Conservation (phyloP, 2,329 filamentous ascomycete genomes). For the Botrytis porri region DNA sequence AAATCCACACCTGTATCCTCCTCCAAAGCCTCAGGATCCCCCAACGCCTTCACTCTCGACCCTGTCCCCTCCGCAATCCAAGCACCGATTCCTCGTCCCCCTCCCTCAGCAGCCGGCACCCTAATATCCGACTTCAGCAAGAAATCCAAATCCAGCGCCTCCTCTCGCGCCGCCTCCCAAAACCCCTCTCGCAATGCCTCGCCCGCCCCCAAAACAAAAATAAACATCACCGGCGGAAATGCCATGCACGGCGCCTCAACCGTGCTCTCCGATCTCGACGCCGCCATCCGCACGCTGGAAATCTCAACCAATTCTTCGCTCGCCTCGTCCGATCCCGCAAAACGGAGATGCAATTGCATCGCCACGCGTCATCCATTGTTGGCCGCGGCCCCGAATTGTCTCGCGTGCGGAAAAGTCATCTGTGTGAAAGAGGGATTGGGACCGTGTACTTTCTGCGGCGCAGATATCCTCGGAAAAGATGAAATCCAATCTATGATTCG, state of each 20-base stretch:
- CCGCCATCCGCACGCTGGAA: slow-evolving; percentile 85
- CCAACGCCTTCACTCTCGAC: slow-evolving; percentile 43
- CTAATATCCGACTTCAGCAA: slow-evolving; percentile 75
- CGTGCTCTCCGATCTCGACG: slow-evolving; percentile 66
- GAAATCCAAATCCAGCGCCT: slow-evolving; percentile 50
- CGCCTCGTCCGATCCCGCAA: slow-evolving; percentile 44
- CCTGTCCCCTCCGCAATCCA: slow-evolving; percentile 51
- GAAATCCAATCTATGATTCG: slow-evolving; percentile 85
- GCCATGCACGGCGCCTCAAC: slow-evolving; percentile 81
- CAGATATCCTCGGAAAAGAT: slow-evolving; percentile 64
- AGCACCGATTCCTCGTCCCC: slow-evolving; percentile 42
- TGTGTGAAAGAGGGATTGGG: slow-evolving; percentile 92
- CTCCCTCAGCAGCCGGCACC: slow-evolving; percentile 66
- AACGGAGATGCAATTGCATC: slow-evolving; percentile 80
- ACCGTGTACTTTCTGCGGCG: slow-evolving; percentile 86
- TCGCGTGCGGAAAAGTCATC: slow-evolving; percentile 90
- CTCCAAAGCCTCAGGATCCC: slow-evolving; percentile 34
- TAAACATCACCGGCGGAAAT: slow-evolving; percentile 71
- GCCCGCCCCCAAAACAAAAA: slow-evolving; percentile 53
- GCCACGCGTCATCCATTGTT: slow-evolving; percentile 84
- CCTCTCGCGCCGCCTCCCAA: slow-evolving; percentile 46
- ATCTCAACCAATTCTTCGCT: slow-evolving; percentile 84
- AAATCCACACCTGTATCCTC: slow-evolving; percentile 41
- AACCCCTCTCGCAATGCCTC: slow-evolving; percentile 44
- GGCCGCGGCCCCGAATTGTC: slow-evolving; percentile 87